Evolutionary conservation across 495 filamentous ascomycete genomes (phyloP).

Genomic region (Xylaria bambusicola): DNA sequence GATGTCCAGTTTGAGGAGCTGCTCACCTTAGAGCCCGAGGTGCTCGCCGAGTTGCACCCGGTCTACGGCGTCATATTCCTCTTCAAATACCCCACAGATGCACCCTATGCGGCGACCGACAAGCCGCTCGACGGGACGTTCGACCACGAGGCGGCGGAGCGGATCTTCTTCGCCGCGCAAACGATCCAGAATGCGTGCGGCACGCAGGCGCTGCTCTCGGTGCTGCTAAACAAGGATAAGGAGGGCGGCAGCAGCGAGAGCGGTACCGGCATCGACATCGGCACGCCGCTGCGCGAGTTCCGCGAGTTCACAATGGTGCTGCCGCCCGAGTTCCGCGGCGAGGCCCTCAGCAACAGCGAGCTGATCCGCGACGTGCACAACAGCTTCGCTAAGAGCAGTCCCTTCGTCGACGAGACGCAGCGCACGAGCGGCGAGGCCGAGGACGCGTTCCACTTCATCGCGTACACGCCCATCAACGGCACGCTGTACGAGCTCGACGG

Average conservation of each 20-base stretch:
- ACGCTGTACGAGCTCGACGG: constrained; percentile 93
- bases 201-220: constrained; percentile 90
- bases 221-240: constrained; percentile 75
- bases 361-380: constrained; percentile 92
- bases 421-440: constrained; percentile 62
- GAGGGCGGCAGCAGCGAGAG: constrained; percentile 6
- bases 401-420: constrained; percentile 87
- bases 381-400: constrained; percentile 81
- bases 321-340: constrained; percentile 72
- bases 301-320: constrained; percentile 89
- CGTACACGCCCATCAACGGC: constrained; percentile 80
- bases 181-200: constrained; percentile 99
- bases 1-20: constrained; percentile 98
- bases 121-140: constrained; percentile 75
- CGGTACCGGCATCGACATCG: constrained; percentile 46
- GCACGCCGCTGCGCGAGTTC: constrained; percentile 70
- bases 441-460: constrained; percentile 97
- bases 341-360: constrained; percentile 67
- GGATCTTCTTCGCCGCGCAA: constrained; percentile 92
- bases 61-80: constrained; percentile 99
- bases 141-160: constrained; percentile 70
- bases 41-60: constrained; percentile 74
- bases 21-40: constrained; percentile 80
- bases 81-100: constrained; percentile 92
- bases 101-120: constrained; percentile 58